Conservation (phyloP, 1,284 basidiomycete genomes). For the Trametes polyzona region DNA sequence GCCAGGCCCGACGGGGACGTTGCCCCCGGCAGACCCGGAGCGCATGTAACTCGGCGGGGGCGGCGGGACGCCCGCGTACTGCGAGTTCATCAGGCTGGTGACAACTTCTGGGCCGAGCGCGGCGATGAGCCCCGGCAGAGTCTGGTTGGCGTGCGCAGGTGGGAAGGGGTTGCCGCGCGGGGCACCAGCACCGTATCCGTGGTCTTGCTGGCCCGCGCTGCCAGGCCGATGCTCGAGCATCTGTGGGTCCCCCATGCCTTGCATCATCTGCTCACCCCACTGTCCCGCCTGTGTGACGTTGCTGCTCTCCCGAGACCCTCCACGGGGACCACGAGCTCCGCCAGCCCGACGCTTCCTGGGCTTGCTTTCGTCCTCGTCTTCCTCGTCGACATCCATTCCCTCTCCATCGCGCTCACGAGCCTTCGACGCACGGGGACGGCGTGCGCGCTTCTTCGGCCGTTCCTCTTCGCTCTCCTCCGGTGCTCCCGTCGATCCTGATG, state of each 20-base stretch:
- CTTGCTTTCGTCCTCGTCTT: conserved; percentile 51
- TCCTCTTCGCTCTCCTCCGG: conserved; percentile 61
- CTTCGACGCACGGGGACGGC: conserved; percentile 46
- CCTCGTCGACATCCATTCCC: conserved; percentile 34
- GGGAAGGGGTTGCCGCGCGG: conserved; percentile 36
- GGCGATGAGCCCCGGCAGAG: conserved; percentile 61
- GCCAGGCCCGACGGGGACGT: conserved; percentile 19
- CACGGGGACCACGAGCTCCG: conserved; percentile 8
- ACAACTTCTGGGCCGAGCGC: conserved; percentile 41
- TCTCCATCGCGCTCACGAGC: conserved; percentile 46
- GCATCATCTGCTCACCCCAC: conserved; percentile 32
- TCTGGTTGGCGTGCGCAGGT: conserved; percentile 52
- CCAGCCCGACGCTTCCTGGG: conserved; percentile 17
- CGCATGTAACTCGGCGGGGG: conserved; percentile 52
- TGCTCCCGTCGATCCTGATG: conserved; percentile 44
- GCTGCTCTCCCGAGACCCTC: conserved; percentile 25
- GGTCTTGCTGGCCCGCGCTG: conserved; percentile 23
- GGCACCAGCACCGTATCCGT: conserved; percentile 31
- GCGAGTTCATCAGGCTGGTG: conserved; percentile 35
- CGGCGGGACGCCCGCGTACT: conserved; percentile 39
- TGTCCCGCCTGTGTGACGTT: conserved; percentile 24
- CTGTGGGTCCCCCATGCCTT: conserved; percentile 27
- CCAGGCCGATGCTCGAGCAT: conserved; percentile 16
- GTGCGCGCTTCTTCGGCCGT: conserved; percentile 59
- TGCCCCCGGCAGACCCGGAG: conserved; percentile 50